Percentiles rank a stretch among this genome's conserved stretches.
Conservation (phyloP, 1,284 basidiomycete species). For the Ceratobasidium sp. region DNA sequence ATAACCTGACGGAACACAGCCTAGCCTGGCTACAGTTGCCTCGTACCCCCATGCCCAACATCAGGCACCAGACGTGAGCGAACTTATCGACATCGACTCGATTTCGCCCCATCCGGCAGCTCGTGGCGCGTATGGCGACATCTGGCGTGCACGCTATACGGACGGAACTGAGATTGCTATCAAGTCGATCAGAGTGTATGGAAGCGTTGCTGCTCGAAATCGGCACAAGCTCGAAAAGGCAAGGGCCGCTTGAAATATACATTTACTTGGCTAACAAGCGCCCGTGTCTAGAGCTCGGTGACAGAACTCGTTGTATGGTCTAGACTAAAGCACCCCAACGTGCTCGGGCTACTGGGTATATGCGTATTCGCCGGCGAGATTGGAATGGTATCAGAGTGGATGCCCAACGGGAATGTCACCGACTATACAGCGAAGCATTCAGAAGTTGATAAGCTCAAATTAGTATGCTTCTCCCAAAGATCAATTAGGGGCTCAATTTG, state of each 20-base stretch:
- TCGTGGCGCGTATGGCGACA: slow-evolving; percentile 12
- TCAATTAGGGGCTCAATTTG: neutral
- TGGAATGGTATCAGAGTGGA: slow-evolving; percentile 35
- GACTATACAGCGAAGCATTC: neutral
- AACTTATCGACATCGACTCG: neutral
- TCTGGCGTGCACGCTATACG: slow-evolving; percentile 6
- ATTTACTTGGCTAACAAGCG: neutral
- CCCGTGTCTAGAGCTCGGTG: slow-evolving; percentile 3
- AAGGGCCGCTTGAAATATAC: neutral
- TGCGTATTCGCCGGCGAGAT: slow-evolving; percentile 27
- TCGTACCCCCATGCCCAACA: slow-evolving; percentile 9
- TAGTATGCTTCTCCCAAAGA: neutral
- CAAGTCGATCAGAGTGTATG: slow-evolving; percentile 7
- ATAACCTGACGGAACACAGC: neutral
- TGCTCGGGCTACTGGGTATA: slow-evolving; percentile 16
- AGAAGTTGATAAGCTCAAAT: neutral
- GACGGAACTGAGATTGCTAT: slow-evolving; percentile 17
- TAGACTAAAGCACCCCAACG: slow-evolving; percentile 9
- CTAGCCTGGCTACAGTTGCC: slow-evolving; percentile 1
- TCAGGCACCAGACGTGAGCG: neutral
- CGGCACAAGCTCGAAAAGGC: slow-evolving; percentile 11
- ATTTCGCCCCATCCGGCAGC: neutral
- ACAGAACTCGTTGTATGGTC: slow-evolving; percentile 11
- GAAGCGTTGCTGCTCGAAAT: neutral
- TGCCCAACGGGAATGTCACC: slow-evolving; percentile 13